phyloP scores from a whole-genome alignment of 2,329 filamentous ascomycete species.

The Colletotrichum gigasporum region DNA sequence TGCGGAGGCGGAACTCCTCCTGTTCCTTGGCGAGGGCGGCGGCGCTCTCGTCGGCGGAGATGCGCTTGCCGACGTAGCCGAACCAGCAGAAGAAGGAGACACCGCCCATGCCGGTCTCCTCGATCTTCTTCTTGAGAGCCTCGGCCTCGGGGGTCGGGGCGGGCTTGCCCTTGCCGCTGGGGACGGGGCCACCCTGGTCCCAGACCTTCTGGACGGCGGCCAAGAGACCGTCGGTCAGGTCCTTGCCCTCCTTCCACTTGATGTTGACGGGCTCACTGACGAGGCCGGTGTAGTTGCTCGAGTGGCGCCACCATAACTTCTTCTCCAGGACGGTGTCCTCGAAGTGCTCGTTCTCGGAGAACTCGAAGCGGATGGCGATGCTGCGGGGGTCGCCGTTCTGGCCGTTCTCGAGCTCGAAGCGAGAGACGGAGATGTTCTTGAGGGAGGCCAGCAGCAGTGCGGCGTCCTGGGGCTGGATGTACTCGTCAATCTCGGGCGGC shows the following conservation, averaged over 20 bases:
- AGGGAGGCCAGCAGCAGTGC: constrained; percentile 76
- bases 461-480: constrained; percentile 84
- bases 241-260: constrained; percentile 86
- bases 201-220: constrained; percentile 76
- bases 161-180: constrained; percentile 47
- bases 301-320: constrained; percentile 86
- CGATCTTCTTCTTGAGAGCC: constrained; percentile 63
- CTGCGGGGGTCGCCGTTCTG: constrained; percentile 80
- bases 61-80: constrained; percentile 75
- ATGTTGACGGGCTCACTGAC: constrained; percentile 91
- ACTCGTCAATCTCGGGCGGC: constrained; percentile 86
- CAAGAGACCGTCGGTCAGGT: constrained; percentile 83
- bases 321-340: constrained; percentile 83
- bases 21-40: constrained; percentile 68
- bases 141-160: constrained; percentile 55
- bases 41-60: constrained; percentile 77
- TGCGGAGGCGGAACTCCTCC: constrained; percentile 61
- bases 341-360: constrained; percentile 84
- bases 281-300: constrained; percentile 76
- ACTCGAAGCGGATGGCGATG: constrained; percentile 80
- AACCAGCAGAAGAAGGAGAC: constrained; percentile 92
- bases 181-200: constrained; percentile 55
- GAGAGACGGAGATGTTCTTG: constrained; percentile 74
- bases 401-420: constrained; percentile 76
- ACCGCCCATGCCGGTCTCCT: constrained; percentile 69